Conservation (phyloP, 495 filamentous ascomycete species). For the Trichocladium uniseriatum region DNA sequence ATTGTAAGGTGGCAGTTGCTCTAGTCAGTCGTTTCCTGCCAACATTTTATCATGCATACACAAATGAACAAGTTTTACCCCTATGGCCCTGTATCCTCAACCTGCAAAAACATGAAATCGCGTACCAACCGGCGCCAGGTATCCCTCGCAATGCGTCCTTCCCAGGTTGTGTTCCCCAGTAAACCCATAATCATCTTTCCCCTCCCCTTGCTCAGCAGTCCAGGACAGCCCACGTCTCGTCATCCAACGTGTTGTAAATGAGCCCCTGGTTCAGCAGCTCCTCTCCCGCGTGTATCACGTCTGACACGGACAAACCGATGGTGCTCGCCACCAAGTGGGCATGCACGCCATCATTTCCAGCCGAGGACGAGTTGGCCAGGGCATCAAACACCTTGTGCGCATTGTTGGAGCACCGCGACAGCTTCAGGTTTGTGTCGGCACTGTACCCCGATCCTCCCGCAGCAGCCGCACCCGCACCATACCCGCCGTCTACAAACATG, state of each 20-base stretch:
- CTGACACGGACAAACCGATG: slow-evolving; percentile 50
- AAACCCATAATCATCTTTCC: not conserved
- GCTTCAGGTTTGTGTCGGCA: slow-evolving; percentile 12
- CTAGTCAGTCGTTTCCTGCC: not conserved
- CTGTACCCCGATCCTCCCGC: slow-evolving; percentile 14
- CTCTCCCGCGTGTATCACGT: slow-evolving; percentile 65
- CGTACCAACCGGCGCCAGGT: not conserved
- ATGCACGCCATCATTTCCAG: slow-evolving; percentile 73
- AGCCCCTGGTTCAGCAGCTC: slow-evolving; percentile 63
- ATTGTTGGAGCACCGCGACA: slow-evolving; percentile 42
- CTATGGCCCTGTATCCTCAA: slow-evolving; percentile 1
- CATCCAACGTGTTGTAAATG: slow-evolving; percentile 87
- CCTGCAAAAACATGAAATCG: not conserved
- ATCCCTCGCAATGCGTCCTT: slow-evolving; percentile 1
- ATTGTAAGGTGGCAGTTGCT: not conserved
- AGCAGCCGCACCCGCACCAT: slow-evolving; percentile 26
- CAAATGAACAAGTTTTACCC: not conserved
- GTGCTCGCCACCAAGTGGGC: slow-evolving; percentile 60
- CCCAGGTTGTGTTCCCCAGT: not conserved
- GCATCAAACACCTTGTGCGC: slow-evolving; percentile 61
- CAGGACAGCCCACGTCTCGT: slow-evolving; percentile 67
- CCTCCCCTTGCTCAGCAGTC: slow-evolving; percentile 40
- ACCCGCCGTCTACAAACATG: slow-evolving; percentile 45
- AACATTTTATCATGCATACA: not conserved
- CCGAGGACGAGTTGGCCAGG: slow-evolving; percentile 46